Conservation (phyloP, 2,329 filamentous ascomycete genomes). For the Exophiala aquamarina region DNA sequence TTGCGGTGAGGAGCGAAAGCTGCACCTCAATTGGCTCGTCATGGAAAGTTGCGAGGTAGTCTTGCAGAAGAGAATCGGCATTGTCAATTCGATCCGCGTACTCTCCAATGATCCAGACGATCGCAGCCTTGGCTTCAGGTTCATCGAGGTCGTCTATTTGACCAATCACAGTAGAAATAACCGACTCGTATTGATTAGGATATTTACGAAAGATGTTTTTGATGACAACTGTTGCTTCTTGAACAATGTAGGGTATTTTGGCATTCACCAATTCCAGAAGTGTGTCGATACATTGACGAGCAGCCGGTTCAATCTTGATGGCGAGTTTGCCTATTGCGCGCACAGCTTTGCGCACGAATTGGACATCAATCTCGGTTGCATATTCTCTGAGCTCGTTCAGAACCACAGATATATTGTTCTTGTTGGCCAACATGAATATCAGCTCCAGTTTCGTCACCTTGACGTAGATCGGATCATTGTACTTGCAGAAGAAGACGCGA, state of each 20-base stretch:
- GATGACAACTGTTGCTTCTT: constrained; percentile 97
- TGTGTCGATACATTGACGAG: constrained; percentile 86
- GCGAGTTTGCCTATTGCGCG: constrained; percentile 96
- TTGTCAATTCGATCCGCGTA: constrained; percentile 98
- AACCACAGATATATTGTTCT: constrained; percentile 94
- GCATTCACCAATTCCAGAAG: constrained; percentile 90
- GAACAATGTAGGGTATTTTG: constrained; percentile 98
- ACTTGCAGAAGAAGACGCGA: constrained; percentile 99
- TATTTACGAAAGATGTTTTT: constrained; percentile 99
- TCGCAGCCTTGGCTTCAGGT: constrained; percentile 94
- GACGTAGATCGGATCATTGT: constrained; percentile 99
- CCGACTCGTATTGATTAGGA: constrained; percentile 96
- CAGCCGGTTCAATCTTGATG: constrained; percentile 97
- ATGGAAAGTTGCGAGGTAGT: constrained; percentile 89
- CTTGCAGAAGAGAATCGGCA: constrained; percentile 87
- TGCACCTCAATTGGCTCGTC: constrained; percentile 97
- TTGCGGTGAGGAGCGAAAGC: constrained; percentile 88
- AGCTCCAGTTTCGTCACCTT: constrained; percentile 98
- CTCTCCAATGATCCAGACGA: constrained; percentile 99
- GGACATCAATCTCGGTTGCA: constrained; percentile 96
- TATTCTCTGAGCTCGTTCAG: constrained; percentile 91
- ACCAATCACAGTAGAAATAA: constrained; percentile 92
- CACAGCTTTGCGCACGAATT: constrained; percentile 97
- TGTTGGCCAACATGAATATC: constrained; percentile 97
- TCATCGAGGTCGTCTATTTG: constrained; percentile 96